A percentile compares a stretch with the other conserved stretches of the same genome.
Evolutionary conservation across 768 basidiomycete genomes (phyloP).

Genomic region (Lactarius trivialis): DNA sequence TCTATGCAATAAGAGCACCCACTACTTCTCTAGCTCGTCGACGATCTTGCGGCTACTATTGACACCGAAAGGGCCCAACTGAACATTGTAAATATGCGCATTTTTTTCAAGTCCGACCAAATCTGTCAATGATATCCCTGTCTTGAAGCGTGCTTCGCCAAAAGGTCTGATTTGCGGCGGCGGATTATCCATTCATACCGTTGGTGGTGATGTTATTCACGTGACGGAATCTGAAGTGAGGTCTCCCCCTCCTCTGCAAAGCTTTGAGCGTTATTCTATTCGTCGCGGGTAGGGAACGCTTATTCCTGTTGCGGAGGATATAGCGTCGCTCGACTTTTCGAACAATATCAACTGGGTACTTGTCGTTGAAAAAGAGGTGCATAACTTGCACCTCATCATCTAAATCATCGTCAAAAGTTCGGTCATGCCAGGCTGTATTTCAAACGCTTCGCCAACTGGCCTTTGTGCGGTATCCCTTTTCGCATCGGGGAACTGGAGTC

Average conservation of each 20-base stretch:
- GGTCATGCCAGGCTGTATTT: constrained; percentile 75
- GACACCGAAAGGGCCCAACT: constrained; percentile 66
- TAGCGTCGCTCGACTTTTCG: constrained; percentile 53
- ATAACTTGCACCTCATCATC: constrained; percentile 3
- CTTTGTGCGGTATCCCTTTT: constrained; percentile 41
- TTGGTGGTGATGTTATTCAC: constrained; percentile 45
- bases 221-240: constrained; percentile 55
- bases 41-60: constrained; percentile 84
- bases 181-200: constrained; percentile 51
- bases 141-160: constrained; percentile 67
- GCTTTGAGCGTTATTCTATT: neutral
- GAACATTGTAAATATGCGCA: constrained; percentile 53
- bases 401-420: too few relatives aligned
- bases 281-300: constrained; percentile 49
- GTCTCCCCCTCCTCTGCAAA: neutral
- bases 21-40: constrained; percentile 55
- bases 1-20: constrained; percentile 3
- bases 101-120: constrained; percentile 11
- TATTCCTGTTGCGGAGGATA: constrained; percentile 72
- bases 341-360: constrained; percentile 66
- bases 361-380: constrained; percentile 90
- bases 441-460: constrained; percentile 66
- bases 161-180: constrained; percentile 83
- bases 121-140: neutral
- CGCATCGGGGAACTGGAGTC: constrained; percentile 56